Conservation (phyloP, 768 basidiomycete species). For the Tricholoma saponaceum region DNA sequence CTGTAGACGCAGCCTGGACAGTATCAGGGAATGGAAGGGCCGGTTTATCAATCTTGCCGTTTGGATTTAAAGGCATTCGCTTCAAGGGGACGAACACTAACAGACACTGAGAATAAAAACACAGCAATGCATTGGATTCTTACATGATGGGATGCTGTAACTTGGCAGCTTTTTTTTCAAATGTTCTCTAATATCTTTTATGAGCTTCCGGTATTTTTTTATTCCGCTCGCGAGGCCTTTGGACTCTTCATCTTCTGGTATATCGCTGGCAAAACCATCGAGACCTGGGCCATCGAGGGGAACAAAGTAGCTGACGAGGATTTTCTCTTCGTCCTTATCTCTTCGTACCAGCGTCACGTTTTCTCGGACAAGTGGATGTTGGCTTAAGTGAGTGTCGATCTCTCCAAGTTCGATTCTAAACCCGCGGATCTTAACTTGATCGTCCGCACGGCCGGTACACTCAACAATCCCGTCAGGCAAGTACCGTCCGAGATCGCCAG, state of each 20-base stretch:
- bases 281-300: slow-evolving; percentile 70
- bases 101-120: slow-evolving; percentile 2
- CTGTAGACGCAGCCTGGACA: slow-evolving; percentile 50
- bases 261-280: slow-evolving; percentile 68
- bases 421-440: slow-evolving; percentile 98
- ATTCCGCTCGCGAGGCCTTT: slow-evolving; percentile 72
- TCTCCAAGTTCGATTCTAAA: slow-evolving; percentile 98
- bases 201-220: slow-evolving; percentile 78
- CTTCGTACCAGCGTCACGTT: slow-evolving; percentile 95
- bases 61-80: slow-evolving; percentile 97
- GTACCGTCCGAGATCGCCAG: slow-evolving; percentile 95
- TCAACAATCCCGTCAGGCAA: slow-evolving; percentile 90
- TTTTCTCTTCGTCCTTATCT: slow-evolving; percentile 99
- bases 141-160: slow-evolving; percentile 90
- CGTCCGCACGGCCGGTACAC: slow-evolving; percentile 95
- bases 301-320: slow-evolving; percentile 95
- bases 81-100: slow-evolving; percentile 90
- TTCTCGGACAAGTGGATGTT: slow-evolving; percentile 92
- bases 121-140: slow-evolving; percentile 24
- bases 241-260: slow-evolving; percentile 49
- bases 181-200: slow-evolving; percentile 92
- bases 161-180: slow-evolving; percentile 95
- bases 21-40: slow-evolving; percentile 99
- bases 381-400: slow-evolving; percentile 93
- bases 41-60: slow-evolving; percentile 99